Evolutionary conservation across 306 rosid species (phyloP), one percentile per base, ranked within the genome.

Genomic region (Sicyos edulis): DNA sequence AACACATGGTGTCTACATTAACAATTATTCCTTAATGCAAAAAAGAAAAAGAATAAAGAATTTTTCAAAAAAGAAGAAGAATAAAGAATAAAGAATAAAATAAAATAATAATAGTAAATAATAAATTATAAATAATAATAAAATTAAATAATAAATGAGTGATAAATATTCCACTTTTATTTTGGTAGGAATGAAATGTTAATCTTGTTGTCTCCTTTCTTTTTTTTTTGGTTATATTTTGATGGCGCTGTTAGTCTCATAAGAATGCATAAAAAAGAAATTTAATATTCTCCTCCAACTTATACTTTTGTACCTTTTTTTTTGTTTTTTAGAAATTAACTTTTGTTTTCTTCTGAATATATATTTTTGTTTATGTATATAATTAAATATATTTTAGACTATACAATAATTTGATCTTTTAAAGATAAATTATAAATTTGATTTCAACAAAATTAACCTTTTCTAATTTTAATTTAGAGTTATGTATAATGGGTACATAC

Each of bases 181-280:
- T 34, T 34, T 8, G 24, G 69, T n/a, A 63, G 69, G 69, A 63
- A 63, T n/a, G 51, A 22, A 62, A 62, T 62, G 14, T 32, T 29
- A 62, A 10, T 19, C 14, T 16, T 1, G 14, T 3, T 32, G 1
- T 3, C 4, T 34, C 1, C 0, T 7, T 15, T 0, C 0, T 34
- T 16, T 15, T 32, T 8, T 7, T 7, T 16, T 32, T 29, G 12
- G 9, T 26, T 12, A 60, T 5, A 60, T 14, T 14, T 60, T 60
- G 65, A 59, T 60, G n/a, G n/a, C n/a, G 10, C 45, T 14, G 8
- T 61, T 32, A 61, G 47, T 15, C 21, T 32, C 2, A 15, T 34
- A 16, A 61, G 47, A 61, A 32, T 61, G 68, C 49, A 61, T 16
- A 32, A 13, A 24, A 57, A 57, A 9, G 5, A 57, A 26, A 58